A percentile compares a stretch with the other conserved stretches of the same genome.
phyloP scores from a whole-genome alignment of 352 stramenopile species.

The Bremia lactucae region DNA sequence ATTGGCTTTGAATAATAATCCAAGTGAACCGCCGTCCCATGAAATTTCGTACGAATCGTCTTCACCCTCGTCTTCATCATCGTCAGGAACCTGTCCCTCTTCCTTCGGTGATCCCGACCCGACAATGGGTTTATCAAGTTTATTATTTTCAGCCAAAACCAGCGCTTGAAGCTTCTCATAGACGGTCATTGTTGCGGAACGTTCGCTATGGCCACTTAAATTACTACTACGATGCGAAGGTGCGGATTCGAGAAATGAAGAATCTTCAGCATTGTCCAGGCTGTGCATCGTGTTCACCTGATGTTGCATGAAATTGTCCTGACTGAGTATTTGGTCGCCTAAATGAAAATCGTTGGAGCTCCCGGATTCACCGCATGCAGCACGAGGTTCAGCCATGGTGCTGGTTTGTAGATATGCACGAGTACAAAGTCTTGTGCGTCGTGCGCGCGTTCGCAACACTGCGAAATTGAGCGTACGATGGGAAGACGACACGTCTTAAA shows the following conservation, averaged over 20 bases:
- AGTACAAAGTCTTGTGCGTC: conserved; percentile 2
- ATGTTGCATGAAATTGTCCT: conserved; percentile 33
- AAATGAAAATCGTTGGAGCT: conserved; percentile 43
- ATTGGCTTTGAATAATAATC: conserved; percentile 62
- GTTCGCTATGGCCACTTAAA: conserved; percentile 14
- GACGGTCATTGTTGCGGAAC: conserved; percentile 22
- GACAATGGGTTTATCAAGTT: conserved; percentile 12
- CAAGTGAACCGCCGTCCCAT: conserved; percentile 55
- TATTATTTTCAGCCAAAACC: conserved; percentile 33
- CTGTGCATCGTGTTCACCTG: conserved; percentile 44
- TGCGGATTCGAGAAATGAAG: conserved; percentile 13
- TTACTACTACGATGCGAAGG: conserved; percentile 19
- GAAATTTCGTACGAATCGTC: conserved; percentile 63
- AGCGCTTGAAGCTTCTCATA: conserved; percentile 51
- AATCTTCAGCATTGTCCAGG: conserved; percentile 18
- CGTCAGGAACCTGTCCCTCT: conserved; percentile 22
- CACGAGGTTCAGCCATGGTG: conserved; percentile 13
- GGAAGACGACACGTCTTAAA: too few relatives aligned
- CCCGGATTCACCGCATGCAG: conserved; percentile 17
- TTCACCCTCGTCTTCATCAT: conserved; percentile 48
- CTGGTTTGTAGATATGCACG: background rate
- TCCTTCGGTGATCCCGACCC: conserved; percentile 2
- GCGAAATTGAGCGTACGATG: conserved; percentile 16
- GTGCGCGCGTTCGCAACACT: conserved; percentile 10
- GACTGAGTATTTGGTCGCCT: conserved; percentile 36